Conservation (phyloP, 495 filamentous ascomycete species). For the Penicillium steckii region DNA sequence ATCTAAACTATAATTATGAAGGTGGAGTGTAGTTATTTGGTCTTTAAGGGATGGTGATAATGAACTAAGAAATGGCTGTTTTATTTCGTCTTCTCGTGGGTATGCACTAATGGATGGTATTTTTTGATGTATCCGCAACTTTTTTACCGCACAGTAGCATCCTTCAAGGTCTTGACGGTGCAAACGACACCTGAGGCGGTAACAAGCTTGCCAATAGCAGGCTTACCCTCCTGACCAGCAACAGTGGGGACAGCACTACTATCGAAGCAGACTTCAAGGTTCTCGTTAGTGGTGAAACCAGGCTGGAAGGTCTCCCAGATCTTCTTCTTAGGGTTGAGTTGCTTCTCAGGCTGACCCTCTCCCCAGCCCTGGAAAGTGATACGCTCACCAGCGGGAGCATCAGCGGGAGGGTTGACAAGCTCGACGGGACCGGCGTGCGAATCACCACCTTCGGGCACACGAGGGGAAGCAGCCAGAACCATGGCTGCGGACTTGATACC, state of each 20-base stretch:
- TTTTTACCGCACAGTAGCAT: conserved; percentile 63
- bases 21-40: too few species aligned
- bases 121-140: conserved; percentile 14
- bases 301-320: conserved; percentile 95
- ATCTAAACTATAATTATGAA: too few species aligned
- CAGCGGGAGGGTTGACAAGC: conserved; percentile 82
- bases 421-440: conserved; percentile 89
- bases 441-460: conserved; percentile 71
- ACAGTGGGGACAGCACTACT: conserved; percentile 59
- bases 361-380: conserved; percentile 93
- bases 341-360: conserved; percentile 80
- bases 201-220: conserved; percentile 65
- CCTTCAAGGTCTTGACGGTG: conserved; percentile 68
- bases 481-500: conserved; percentile 94
- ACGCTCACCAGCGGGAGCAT: conserved; percentile 75
- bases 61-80: conserved; percentile 9
- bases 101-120: conserved; percentile 27
- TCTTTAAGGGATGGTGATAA: neutral
- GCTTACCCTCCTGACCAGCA: conserved; percentile 59
- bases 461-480: conserved; percentile 92
- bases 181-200: conserved; percentile 71
- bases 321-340: conserved; percentile 99
- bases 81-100: conserved; percentile 30
- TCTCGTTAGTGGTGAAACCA: conserved; percentile 83
- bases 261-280: conserved; percentile 77